These are phyloP conservation scores for Capronia americana DNA, from an alignment of 2,329 filamentous ascomycete species.

Conservation along the genomic window DNA sequence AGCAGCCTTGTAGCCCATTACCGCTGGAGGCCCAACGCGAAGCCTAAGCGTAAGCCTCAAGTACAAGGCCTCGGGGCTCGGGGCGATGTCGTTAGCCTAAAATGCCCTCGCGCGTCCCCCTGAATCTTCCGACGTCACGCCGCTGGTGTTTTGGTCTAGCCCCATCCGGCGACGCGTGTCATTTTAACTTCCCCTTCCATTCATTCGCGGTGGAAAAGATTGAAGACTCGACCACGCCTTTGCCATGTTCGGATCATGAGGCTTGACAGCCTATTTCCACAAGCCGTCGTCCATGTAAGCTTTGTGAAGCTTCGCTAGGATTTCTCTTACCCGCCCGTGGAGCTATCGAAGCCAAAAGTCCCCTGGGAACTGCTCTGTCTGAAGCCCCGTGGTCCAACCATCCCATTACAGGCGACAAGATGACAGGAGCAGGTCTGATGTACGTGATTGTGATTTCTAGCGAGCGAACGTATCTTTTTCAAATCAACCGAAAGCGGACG, in stretches of 20 bases:
- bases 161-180: neutral
- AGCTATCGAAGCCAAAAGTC: slow-evolving; percentile 16
- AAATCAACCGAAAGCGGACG: too few species aligned
- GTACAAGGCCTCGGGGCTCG: too few species aligned
- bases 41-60: too few species aligned
- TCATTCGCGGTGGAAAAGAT: neutral
- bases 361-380: neutral
- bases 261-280: slow-evolving; percentile 4
- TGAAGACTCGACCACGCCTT: neutral
- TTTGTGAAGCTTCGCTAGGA: slow-evolving; percentile 10
- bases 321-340: neutral
- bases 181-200: neutral
- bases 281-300: slow-evolving; percentile 12
- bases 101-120: neutral
- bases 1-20: too few species aligned
- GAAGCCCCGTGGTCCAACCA: too few species aligned
- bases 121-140: neutral
- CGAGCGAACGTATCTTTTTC: too few species aligned
- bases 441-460: too few species aligned
- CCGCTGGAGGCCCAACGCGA: too few species aligned
- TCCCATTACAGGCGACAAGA: too few species aligned
- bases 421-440: too few species aligned
- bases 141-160: neutral
- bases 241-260: neutral
- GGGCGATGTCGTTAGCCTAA: too few species aligned